phyloP scores from a whole-genome alignment of 179 eudicot species.

The Sideroxylon spinosum region DNA sequence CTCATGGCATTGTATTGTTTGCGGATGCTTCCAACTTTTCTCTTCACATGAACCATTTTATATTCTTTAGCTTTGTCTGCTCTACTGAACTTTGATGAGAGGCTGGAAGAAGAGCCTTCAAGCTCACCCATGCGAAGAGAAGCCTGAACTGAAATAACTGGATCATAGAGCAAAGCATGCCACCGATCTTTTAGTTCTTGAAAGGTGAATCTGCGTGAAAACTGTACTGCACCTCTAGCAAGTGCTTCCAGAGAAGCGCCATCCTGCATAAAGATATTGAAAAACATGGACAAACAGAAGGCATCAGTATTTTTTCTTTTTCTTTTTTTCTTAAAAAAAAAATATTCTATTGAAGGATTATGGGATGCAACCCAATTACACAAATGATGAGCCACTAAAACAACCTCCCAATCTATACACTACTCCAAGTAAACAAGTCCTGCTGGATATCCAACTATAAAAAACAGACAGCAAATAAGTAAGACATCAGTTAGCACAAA shows the following conservation, averaged over 20 bases:
- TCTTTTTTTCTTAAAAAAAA: no score
- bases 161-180: constrained; percentile 48
- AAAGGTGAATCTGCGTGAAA: constrained; percentile 43
- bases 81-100: constrained; percentile 23
- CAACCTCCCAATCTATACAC: no score
- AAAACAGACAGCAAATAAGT: not conserved
- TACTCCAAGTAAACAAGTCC: no score
- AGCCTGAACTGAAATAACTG: constrained; percentile 41
- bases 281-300: not conserved
- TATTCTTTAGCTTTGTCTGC: constrained; percentile 28
- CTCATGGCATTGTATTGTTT: constrained; percentile 47
- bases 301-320: no score
- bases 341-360: no score
- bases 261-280: constrained; percentile 25
- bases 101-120: constrained; percentile 33
- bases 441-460: no score
- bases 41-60: constrained; percentile 25
- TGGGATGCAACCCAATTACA: no score
- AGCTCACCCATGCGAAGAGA: constrained; percentile 37
- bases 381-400: no score
- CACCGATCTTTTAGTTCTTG: constrained; percentile 48
- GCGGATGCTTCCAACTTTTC: constrained; percentile 41
- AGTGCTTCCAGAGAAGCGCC: constrained; percentile 63
- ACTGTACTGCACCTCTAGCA: constrained; percentile 55
- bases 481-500: constrained; percentile 2